Evolutionary conservation across 2,329 filamentous ascomycete genomes (phyloP), one percentile per base, ranked within the genome.

Genomic region (Alternaria sp.): DNA sequence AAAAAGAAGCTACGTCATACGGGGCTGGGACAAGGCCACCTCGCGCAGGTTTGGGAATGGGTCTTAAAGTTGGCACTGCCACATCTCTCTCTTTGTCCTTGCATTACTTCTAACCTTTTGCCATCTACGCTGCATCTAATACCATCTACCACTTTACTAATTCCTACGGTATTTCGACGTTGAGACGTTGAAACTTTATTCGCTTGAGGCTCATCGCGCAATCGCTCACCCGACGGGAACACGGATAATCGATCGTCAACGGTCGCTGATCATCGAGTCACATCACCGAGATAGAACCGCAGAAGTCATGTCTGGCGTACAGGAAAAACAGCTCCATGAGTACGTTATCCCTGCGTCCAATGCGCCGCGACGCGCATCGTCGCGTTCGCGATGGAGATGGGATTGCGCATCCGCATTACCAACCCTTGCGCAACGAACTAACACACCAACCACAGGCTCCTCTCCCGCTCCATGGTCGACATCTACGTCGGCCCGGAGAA

Each of bases 401-500:
- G 4, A 21, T n/a, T n/a, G 18, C 37, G 37, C 37, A 5, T 41
- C 37, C 18, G 37, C 37, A 18, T 6, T 18, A 41, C 37, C 28
- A 3, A 18, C 4, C 49, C 30, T 23, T 12, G 28, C 49, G 28
- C 12, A 37, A 12, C 23, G 14, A 47, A 47, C 54, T 30, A 54
- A 45, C 41, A n/a, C 47, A 15, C 23, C 14, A 18, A 28, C 11
- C 45, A 18, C 69, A 86, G 84, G 78, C 84, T 87, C 69, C 83
- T 87, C 66, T 85, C 84, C 61, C 82, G 80, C 59, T 82, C 84
- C 63, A 83, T 87, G 78, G 85, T 87, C 61, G 84, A 87, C 77
- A 82, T 87, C 75, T 87, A 87, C 74, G 83, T 87, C 74, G 85
- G 85, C 58, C 66, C 80, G 7, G 82, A 85, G 37, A 85, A 85